Conservation (phyloP, 108 stramenopile genomes). For the Bacterosira constricta region DNA sequence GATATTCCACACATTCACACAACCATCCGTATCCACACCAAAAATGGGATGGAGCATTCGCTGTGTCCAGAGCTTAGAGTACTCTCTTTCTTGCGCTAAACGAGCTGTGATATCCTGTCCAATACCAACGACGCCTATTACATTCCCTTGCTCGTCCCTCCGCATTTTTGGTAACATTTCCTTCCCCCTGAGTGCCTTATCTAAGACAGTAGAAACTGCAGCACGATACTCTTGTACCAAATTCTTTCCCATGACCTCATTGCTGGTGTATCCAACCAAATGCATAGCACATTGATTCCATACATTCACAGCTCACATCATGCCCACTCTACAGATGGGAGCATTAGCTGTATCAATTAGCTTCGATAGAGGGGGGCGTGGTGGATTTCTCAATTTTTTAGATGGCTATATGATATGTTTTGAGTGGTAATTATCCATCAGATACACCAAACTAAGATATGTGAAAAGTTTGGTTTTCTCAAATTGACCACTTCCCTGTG, state of each 20-base stretch:
- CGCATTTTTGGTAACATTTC: slow-evolving; percentile 53
- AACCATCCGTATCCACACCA: slow-evolving; percentile 66
- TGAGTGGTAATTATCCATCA: too few species aligned
- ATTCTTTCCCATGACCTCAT: slow-evolving; percentile 50
- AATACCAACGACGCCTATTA: slow-evolving; percentile 62
- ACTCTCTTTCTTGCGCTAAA: slow-evolving; percentile 25
- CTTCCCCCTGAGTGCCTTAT: not conserved
- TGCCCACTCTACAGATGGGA: slow-evolving; percentile 69
- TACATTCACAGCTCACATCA: slow-evolving; percentile 54
- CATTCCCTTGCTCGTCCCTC: slow-evolving; percentile 30
- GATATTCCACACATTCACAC: slow-evolving; percentile 36
- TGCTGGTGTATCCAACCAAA: slow-evolving; percentile 50
- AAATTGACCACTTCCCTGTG: too few species aligned
- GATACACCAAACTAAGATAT: too few species aligned
- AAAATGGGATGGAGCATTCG: slow-evolving; percentile 74
- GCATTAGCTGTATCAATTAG: too few species aligned
- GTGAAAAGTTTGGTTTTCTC: too few species aligned
- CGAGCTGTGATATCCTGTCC: slow-evolving; percentile 67
- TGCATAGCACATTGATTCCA: slow-evolving; percentile 58
- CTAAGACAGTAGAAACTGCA: not conserved
- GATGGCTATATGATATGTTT: too few species aligned
- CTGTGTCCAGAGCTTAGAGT: slow-evolving; percentile 60
- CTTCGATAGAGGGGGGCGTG: too few species aligned
- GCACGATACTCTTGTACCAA: not conserved
- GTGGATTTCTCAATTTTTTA: too few species aligned